A percentile compares a stretch with the other conserved stretches of the same genome.
These are phyloP conservation scores for Pseudisothecium myosuroides DNA, from an alignment of 225 moss, liverwort and hornwort genomes.

Conservation along the genomic window DNA sequence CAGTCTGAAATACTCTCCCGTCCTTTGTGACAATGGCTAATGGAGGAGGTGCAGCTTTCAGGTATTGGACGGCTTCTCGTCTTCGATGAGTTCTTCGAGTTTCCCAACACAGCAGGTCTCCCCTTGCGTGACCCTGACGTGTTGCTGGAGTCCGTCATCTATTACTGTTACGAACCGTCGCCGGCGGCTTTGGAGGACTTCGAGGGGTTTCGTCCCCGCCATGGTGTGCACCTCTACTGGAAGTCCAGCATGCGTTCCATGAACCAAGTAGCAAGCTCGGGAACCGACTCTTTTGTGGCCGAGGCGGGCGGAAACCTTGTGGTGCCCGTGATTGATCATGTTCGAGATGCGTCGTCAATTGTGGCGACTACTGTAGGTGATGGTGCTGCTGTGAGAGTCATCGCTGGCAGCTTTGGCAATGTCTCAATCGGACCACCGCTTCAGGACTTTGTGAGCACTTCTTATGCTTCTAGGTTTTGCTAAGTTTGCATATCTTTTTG, in stretches of 20 bases:
- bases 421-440: constrained; percentile 31
- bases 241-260: constrained; percentile 27
- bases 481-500: not conserved
- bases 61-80: constrained; percentile 47
- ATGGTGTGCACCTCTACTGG: constrained; percentile 43
- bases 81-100: constrained; percentile 44
- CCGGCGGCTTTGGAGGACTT: constrained; percentile 2
- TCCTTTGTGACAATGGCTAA: not conserved
- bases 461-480: not conserved
- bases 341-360: constrained; percentile 35
- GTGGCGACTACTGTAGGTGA: constrained; percentile 6
- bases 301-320: constrained; percentile 15
- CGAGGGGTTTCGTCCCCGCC: constrained; percentile 29
- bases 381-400: constrained; percentile 30
- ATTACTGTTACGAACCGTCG: constrained; percentile 37
- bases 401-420: constrained; percentile 31
- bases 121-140: constrained; percentile 9
- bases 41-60: constrained; percentile 33
- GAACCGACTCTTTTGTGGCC: not conserved
- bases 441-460: constrained; percentile 36
- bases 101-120: constrained; percentile 15
- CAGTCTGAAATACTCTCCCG: not conserved
- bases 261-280: not conserved
- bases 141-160: constrained; percentile 44
- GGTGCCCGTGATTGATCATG: constrained; percentile 29